Conservation (phyloP, 352 stramenopile species). For the Phytophthora ohioensis region DNA sequence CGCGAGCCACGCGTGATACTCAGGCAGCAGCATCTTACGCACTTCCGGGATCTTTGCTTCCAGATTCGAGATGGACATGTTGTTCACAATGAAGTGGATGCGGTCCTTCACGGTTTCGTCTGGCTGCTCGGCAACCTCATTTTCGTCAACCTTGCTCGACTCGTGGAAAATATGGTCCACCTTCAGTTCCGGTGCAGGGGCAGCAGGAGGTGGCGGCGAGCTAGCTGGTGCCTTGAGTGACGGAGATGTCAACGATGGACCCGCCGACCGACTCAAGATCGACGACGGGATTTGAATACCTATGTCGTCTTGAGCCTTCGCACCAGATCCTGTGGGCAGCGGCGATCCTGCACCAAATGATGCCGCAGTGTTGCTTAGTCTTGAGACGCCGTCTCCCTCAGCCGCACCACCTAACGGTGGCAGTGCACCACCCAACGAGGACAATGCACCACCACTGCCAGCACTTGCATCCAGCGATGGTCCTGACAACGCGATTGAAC, state of each 20-base stretch:
- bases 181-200: slow-evolving; percentile 63
- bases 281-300: slow-evolving; percentile 53
- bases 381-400: slow-evolving; percentile 37
- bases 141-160: slow-evolving; percentile 66
- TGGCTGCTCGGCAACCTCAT: slow-evolving; percentile 70
- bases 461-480: slow-evolving; percentile 38
- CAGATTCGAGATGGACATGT: slow-evolving; percentile 98
- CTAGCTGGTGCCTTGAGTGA: slow-evolving; percentile 50
- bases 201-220: slow-evolving; percentile 51
- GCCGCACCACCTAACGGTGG: slow-evolving; percentile 25
- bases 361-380: slow-evolving; percentile 27
- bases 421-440: slow-evolving; percentile 31
- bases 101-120: slow-evolving; percentile 93
- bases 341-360: slow-evolving; percentile 37
- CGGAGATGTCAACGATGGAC: slow-evolving; percentile 58
- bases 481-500: slow-evolving; percentile 59
- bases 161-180: slow-evolving; percentile 90
- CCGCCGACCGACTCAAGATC: slow-evolving; percentile 54
- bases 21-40: slow-evolving; percentile 93
- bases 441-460: slow-evolving; percentile 28
- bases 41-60: slow-evolving; percentile 97
- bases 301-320: slow-evolving; percentile 45
- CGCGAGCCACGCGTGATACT: slow-evolving; percentile 97
- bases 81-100: slow-evolving; percentile 99
- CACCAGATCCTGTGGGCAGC: slow-evolving; percentile 10